Percentiles rank a stretch among this genome's conserved stretches.
phyloP scores from a whole-genome alignment of 768 basidiomycete species.

The Leccinum arenicola region DNA sequence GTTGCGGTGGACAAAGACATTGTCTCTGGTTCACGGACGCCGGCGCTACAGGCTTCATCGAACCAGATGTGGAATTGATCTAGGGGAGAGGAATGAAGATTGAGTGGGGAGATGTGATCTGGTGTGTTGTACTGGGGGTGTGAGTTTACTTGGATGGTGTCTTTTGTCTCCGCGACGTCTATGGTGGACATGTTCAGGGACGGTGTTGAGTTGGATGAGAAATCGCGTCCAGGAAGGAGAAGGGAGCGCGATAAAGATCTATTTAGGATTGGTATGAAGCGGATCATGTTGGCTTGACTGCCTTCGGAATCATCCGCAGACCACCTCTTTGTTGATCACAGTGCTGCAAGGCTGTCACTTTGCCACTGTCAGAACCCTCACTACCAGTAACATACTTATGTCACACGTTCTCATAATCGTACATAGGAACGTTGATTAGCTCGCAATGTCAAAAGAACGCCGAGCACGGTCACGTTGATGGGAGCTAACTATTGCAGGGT shows the following conservation, averaged over 20 bases:
- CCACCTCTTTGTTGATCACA: too few relatives aligned
- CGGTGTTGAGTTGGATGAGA: not conserved
- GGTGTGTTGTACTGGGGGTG: constrained; percentile 75
- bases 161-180: constrained; percentile 42
- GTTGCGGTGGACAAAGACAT: constrained; percentile 80
- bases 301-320: not conserved
- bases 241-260: constrained; percentile 13
- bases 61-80: constrained; percentile 90
- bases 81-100: constrained; percentile 65
- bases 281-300: constrained; percentile 6
- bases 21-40: constrained; percentile 87
- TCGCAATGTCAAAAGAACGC: not conserved
- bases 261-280: constrained; percentile 1
- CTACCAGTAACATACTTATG: not conserved
- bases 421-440: not conserved
- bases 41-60: constrained; percentile 51
- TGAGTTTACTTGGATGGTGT: constrained; percentile 64
- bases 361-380: not conserved
- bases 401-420: not conserved
- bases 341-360: too few relatives aligned
- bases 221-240: not conserved
- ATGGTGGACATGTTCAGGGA: constrained; percentile 20
- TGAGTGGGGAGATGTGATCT: constrained; percentile 62
- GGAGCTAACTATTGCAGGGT: not conserved
- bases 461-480: not conserved